Percentiles rank a stretch among this genome's conserved stretches.
phyloP scores from a whole-genome alignment of 2,329 filamentous ascomycete species.

The Ceratocystis diversiconidia region DNA sequence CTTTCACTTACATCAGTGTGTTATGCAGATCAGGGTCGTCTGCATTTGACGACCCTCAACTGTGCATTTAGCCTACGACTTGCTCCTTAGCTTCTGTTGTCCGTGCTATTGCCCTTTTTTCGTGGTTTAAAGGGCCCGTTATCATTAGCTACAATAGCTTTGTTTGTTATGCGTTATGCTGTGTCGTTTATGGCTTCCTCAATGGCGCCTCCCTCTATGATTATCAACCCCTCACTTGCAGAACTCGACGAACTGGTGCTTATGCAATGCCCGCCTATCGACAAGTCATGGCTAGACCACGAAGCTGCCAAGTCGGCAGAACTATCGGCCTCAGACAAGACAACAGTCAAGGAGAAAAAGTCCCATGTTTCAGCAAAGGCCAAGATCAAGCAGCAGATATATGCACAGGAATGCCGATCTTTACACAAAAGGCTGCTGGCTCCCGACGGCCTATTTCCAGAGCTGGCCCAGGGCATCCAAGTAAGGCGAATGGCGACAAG shows the following conservation, averaged over 20 bases:
- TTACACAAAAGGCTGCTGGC: slow-evolving; percentile 27
- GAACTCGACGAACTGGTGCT: slow-evolving; percentile 23
- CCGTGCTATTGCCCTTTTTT: neutral
- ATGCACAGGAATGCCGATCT: slow-evolving; percentile 29
- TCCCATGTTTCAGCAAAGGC: slow-evolving; percentile 18
- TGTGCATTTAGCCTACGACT: neutral
- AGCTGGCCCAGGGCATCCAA: slow-evolving; percentile 26
- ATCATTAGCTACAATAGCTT: neutral
- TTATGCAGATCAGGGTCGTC: neutral
- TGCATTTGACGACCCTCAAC: neutral
- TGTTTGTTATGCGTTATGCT: neutral
- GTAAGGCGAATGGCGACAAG: slow-evolving; percentile 23
- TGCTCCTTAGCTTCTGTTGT: neutral
- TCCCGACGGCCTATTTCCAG: slow-evolving; percentile 26
- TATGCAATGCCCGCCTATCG: slow-evolving; percentile 26
- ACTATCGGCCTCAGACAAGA: slow-evolving; percentile 20
- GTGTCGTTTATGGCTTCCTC: neutral
- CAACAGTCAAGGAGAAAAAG: slow-evolving; percentile 23
- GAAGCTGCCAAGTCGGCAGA: slow-evolving; percentile 24
- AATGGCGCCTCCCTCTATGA: slow-evolving; percentile 14
- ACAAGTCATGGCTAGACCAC: slow-evolving; percentile 30
- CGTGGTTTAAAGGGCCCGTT: neutral
- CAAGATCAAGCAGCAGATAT: slow-evolving; percentile 27
- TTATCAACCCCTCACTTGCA: slow-evolving; percentile 14
- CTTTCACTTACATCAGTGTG: neutral